Evolutionary conservation across 2,329 filamentous ascomycete genomes (phyloP), one percentile per base, ranked within the genome.

Genomic region (Penicillium olsonii): DNA sequence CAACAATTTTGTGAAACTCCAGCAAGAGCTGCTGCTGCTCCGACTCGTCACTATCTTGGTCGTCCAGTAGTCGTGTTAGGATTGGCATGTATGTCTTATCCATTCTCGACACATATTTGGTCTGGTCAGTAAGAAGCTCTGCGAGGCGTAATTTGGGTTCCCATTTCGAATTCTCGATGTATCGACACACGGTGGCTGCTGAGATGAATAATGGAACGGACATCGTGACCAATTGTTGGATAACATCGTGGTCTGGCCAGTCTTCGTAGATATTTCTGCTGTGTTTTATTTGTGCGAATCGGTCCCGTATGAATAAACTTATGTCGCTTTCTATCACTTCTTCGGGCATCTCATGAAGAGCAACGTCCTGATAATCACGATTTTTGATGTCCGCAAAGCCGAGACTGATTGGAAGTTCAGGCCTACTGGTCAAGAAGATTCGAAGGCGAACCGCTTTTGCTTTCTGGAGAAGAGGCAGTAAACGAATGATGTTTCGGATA

Each of bases 361-460:
- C 45, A 5, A 68, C 12, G 39, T 60, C 47, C 27, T 64, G 48
- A 51, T 62, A 42, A 3, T 56, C 24, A 22, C 55, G 47, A 15
- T 53, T 42, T 1, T 27, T 11, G 17, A 65, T 53, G 6, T 52
- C 27, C 18, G 44, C 34, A 33, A 68, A 65, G 2, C 58, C 62
- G 4, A 59, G 48, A 1, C 47, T 33, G 10, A 67, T 60, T 3
- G 60, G 51, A 2, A 61, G 15, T 39, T 70, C 65, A 0, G 64
- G 66, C 27, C 65, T 44, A 33, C 65, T 66, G 2, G 65, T 66
- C 7, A 67, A n/a, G 29, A 67, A 60, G 10, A 63, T 20, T 15
- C 57, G 57, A 9, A 66, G 17, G 5, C 24, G 50, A 8, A 66
- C n/a, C n/a, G n/a, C n/a, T n/a, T n/a, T n/a, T n/a, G n/a, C n/a